These are phyloP conservation scores for Ascochyta lentis DNA, from an alignment of 2,329 filamentous ascomycete genomes.

Conservation along the genomic window DNA sequence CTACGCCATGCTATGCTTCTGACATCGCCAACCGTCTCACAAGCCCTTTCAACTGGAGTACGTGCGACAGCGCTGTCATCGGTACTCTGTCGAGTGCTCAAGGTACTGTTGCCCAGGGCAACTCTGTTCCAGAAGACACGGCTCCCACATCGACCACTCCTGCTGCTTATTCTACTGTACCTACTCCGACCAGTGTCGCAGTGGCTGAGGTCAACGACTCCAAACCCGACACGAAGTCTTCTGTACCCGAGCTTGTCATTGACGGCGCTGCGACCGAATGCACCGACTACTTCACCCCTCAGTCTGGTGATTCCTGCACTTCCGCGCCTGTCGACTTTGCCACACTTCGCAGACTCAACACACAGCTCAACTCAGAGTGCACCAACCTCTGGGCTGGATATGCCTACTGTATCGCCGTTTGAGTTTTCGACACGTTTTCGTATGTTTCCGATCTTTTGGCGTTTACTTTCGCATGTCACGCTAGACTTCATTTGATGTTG, in stretches of 20 bases:
- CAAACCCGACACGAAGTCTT: neutral
- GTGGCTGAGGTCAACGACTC: conserved; percentile 3
- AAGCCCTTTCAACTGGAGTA: conserved; percentile 35
- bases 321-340: conserved; percentile 37
- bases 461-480: neutral
- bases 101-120: neutral
- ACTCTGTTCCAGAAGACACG: neutral
- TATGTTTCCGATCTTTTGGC: conserved; percentile 5
- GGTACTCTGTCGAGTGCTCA: conserved; percentile 7
- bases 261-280: conserved; percentile 31
- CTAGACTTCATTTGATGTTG: conserved; percentile 7
- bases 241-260: conserved; percentile 13
- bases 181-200: conserved; percentile 1
- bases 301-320: conserved; percentile 43
- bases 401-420: conserved; percentile 41
- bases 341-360: conserved; percentile 41
- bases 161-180: neutral
- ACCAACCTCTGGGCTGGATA: conserved; percentile 48
- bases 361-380: conserved; percentile 39
- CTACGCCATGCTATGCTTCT: conserved; percentile 58
- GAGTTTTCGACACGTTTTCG: neutral
- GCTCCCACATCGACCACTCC: conserved; percentile 5
- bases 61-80: conserved; percentile 23
- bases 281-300: conserved; percentile 39
- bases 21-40: conserved; percentile 59